A percentile compares a stretch with the other conserved stretches of the same genome.
Evolutionary conservation across 2,329 filamentous ascomycete genomes (phyloP).

Genomic region (Alternaria sp.): DNA sequence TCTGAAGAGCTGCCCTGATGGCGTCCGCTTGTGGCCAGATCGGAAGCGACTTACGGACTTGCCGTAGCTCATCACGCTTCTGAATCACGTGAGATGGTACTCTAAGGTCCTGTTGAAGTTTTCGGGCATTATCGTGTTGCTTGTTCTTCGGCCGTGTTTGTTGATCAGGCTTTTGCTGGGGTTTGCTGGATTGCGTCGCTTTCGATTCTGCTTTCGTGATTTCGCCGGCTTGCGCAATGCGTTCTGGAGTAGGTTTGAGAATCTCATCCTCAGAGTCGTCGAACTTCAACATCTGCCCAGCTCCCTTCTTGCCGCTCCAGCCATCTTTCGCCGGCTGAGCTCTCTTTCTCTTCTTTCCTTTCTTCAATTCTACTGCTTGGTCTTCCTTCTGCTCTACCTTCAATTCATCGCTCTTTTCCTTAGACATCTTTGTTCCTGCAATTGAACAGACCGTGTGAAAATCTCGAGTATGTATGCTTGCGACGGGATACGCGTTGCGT

Average conservation of each 20-base stretch:
- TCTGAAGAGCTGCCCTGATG: constrained; percentile 70
- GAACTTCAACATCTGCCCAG: constrained; percentile 27
- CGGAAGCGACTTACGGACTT: constrained; percentile 73
- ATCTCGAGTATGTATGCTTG: neutral
- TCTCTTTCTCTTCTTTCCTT: constrained; percentile 48
- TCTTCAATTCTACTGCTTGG: constrained; percentile 17
- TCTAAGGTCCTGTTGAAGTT: constrained; percentile 15
- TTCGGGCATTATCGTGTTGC: constrained; percentile 7
- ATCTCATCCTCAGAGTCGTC: constrained; percentile 20
- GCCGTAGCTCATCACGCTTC: constrained; percentile 59
- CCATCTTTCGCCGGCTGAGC: constrained; percentile 21
- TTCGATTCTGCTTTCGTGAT: constrained; percentile 1
- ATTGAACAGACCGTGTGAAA: neutral
- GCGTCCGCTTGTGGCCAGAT: constrained; percentile 79
- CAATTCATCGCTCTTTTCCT: constrained; percentile 17
- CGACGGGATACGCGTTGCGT: constrained; percentile 4
- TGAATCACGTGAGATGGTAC: constrained; percentile 44
- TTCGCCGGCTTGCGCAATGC: neutral
- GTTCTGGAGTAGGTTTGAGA: constrained; percentile 1
- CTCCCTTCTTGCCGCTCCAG: constrained; percentile 22
- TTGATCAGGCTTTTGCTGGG: constrained; percentile 6
- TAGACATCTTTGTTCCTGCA: constrained; percentile 25
- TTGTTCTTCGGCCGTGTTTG: constrained; percentile 6
- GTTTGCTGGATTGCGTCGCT: neutral
- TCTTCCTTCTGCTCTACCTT: neutral